phyloP scores from a whole-genome alignment of 2,329 filamentous ascomycete species.

The Exophiala lecanii-corni region DNA sequence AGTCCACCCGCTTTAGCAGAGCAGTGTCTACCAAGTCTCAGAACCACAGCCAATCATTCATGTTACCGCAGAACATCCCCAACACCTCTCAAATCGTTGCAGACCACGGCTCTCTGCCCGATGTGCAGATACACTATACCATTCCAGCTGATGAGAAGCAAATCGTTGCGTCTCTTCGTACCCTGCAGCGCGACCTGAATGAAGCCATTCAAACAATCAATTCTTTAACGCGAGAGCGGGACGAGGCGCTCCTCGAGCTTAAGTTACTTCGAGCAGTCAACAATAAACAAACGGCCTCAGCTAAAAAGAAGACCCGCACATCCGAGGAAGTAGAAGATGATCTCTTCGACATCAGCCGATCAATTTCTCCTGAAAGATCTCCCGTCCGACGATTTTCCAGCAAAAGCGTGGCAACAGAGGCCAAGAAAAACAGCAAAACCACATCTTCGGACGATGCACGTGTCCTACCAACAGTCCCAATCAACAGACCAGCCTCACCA shows the following conservation, averaged over 20 bases:
- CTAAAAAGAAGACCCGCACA: conserved; percentile 12
- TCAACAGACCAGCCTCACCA: conserved; percentile 12
- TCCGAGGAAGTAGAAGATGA: conserved; percentile 18
- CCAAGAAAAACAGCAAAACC: conserved; percentile 16
- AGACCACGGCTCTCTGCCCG: conserved; percentile 23
- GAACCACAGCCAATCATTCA: conserved; percentile 24
- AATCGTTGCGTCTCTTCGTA: conserved; percentile 27
- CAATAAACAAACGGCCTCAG: conserved; percentile 18
- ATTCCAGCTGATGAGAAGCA: conserved; percentile 28
- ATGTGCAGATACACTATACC: conserved; percentile 24
- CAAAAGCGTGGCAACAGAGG: conserved; percentile 12
- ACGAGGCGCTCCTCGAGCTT: conserved; percentile 25
- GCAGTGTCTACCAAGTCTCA: conserved; percentile 18
- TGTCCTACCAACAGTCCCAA: conserved; percentile 18
- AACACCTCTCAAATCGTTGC: conserved; percentile 27
- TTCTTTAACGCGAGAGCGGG: conserved; percentile 24
- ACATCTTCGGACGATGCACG: conserved; percentile 25
- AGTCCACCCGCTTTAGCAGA: conserved; percentile 25
- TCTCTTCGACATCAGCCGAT: conserved; percentile 26
- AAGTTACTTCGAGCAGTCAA: conserved; percentile 18
- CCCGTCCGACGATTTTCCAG: conserved; percentile 9
- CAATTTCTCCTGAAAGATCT: conserved; percentile 18
- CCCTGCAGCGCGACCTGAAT: conserved; percentile 25
- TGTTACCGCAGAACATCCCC: conserved; percentile 25
- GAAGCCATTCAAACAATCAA: conserved; percentile 26